These are phyloP conservation scores for Phytopythium sindhum DNA, from an alignment of 352 stramenopile species.

Conservation along the genomic window DNA sequence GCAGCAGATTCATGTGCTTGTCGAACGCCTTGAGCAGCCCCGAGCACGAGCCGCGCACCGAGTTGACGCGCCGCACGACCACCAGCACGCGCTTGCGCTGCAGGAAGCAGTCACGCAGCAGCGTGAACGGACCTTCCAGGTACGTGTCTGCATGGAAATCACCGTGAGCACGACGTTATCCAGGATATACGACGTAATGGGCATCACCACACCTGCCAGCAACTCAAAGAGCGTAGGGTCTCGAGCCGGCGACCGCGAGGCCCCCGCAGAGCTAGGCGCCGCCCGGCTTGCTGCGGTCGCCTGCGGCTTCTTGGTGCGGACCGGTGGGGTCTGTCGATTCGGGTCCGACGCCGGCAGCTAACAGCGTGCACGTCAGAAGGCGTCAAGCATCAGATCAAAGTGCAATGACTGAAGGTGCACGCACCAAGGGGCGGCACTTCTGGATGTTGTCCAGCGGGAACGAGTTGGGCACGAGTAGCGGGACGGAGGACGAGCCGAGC, in stretches of 20 bases:
- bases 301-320: conserved; percentile 25
- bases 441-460: conserved; percentile 85
- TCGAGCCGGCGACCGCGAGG: not conserved
- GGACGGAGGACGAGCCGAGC: conserved; percentile 25
- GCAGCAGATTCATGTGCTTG: conserved; percentile 94
- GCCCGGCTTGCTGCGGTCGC: conserved; percentile 5
- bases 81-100: conserved; percentile 76
- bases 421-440: conserved; percentile 76
- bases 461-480: conserved; percentile 22
- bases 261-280: conserved; percentile 15
- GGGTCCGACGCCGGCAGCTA: conserved; percentile 67
- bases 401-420: not conserved
- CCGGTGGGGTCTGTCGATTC: conserved; percentile 41
- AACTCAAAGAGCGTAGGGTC: conserved; percentile 44
- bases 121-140: conserved; percentile 78
- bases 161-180: not conserved
- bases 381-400: not conserved
- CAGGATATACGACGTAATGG: conserved; percentile 2
- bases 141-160: conserved; percentile 45
- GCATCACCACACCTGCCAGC: conserved; percentile 35
- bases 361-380: not conserved
- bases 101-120: conserved; percentile 82
- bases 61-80: conserved; percentile 89
- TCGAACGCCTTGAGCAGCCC: conserved; percentile 94
- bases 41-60: conserved; percentile 86